Evolutionary conservation across 768 basidiomycete genomes (phyloP), one percentile per base, ranked within the genome.

Genomic region (Xanthoconium purpureum): DNA sequence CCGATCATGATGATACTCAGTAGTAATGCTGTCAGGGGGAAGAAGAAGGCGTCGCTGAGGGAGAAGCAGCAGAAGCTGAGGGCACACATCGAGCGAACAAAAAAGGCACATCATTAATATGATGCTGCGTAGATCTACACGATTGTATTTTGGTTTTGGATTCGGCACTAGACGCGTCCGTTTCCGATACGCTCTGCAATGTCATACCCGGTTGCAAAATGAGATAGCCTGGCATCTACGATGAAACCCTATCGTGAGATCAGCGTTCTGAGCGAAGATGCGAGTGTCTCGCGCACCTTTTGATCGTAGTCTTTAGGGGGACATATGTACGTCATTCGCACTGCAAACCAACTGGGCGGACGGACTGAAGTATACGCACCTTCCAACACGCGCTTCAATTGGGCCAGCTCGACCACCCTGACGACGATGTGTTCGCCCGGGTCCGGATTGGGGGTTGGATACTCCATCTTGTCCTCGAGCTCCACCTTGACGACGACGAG

Each of bases 1-100:
- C 94, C 94, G 28, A 82, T 96, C 62, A 95, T 96, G 94, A 94
- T 93, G 91, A 85, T 92, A 52, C 74, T 93, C 59, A 79, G 85
- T 48, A 91, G 88, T 56, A 80, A 80, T 1, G 84, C 85, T 2
- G 89, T 93, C n/a, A 77, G 79, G 60, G 78, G 89, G 1, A 93
- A 94, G 77, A 92, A 90, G 76, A 91, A 88, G 75, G 85, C 85
- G 24, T 88, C 86, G 1, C 70, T 94, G 64, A 78, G 84, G 62
- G 87, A 93, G 57, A 94, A 93, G 71, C 91, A 94, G 71, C 84
- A 80, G 63, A 86, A 84, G 70, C 66, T 92, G 62, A 75, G 90
- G 50, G 84, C 84, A 56, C 91, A 92, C 69, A 89, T 91, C 47
- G 83, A 87, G 8, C 80, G 77, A 60, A 77, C 81, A 36, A 92